phyloP scores from a whole-genome alignment of 495 filamentous ascomycete species.

The Friedmanniomyces simplex region DNA sequence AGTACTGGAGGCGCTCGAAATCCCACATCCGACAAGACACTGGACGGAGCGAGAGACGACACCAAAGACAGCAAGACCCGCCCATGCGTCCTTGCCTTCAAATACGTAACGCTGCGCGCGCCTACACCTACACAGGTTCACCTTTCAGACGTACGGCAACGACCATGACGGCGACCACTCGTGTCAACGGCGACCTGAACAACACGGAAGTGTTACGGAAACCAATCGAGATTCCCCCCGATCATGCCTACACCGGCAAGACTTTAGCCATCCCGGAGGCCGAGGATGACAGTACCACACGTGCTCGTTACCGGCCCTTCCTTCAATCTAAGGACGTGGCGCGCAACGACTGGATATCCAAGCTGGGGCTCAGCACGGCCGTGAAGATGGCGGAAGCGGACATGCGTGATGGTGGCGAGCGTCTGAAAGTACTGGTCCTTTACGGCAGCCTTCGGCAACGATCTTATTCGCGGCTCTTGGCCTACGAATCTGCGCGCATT shows the following conservation, averaged over 20 bases:
- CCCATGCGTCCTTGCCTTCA: neutral
- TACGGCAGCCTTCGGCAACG: slow-evolving; percentile 50
- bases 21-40: too few species aligned
- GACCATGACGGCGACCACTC: neutral
- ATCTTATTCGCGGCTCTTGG: slow-evolving; percentile 50
- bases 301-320: slow-evolving; percentile 50
- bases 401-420: slow-evolving; percentile 34
- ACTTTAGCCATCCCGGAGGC: slow-evolving; percentile 36
- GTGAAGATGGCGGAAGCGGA: slow-evolving; percentile 42
- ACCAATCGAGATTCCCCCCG: slow-evolving; percentile 7
- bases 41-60: too few species aligned
- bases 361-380: slow-evolving; percentile 47
- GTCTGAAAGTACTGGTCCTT: slow-evolving; percentile 52
- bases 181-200: slow-evolving; percentile 33
- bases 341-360: slow-evolving; percentile 43
- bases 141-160: neutral
- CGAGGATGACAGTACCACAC: slow-evolving; percentile 41
- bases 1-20: too few species aligned
- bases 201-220: slow-evolving; percentile 29
- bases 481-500: slow-evolving; percentile 50
- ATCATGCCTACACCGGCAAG: slow-evolving; percentile 21
- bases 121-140: too few species aligned
- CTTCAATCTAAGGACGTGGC: slow-evolving; percentile 33
- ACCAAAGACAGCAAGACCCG: neutral
- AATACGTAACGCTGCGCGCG: neutral